Base-by-base conservation (phyloP, 2,329 filamentous ascomycete genomes). In the Pseudofabraea citricarpa region DNA sequence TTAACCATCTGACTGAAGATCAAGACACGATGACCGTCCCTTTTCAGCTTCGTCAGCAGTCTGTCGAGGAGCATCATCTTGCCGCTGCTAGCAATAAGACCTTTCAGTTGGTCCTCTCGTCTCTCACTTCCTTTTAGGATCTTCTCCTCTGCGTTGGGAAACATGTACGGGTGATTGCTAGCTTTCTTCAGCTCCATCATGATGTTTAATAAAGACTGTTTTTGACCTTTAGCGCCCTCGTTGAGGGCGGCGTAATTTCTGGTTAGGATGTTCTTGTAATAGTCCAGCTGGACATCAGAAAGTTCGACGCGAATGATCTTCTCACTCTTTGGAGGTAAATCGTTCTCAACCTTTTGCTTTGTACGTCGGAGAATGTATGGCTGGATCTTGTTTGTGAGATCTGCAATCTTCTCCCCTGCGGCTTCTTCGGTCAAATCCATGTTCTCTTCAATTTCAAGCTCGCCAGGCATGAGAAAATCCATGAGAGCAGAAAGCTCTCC, bases 181-280 rank as follows among this genome's bases (percentile, higher is more conserved):
- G 93, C 90, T 67, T 98, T 98, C 72, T 98, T 98, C 58, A 98
- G 67, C 65, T 98, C 93, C 93, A 98, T 98, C 81, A 98, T 96
- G 63, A 98, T 93, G 66, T 98, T 98, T 51, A 98, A 72, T 12
- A 98, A 70, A 0, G 91, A 97, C 54, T 95, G 91, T 66, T 95
- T 97, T 64, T 94, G 88, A 5, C 91, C 93, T 48, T 81, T 88
- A 35, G 85, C 83, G 36, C 90, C 91, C 59, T 95, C 87, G 56
- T 94, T 95, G 23, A 98, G 75, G 3, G 91, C 93, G 22, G 90
- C 83, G 58, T 98, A 98, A 62, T 98, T 98, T 58, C 91, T 84
- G 0, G 93, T 97, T 19, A 98, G 74, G 46, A 98, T 97, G 60
- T 97, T 97, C 69, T 97, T 97, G 73, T 98, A 98, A 65, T 96